phyloP scores from a whole-genome alignment of 2,329 filamentous ascomycete genomes.

The Stenocarpella maydis region DNA sequence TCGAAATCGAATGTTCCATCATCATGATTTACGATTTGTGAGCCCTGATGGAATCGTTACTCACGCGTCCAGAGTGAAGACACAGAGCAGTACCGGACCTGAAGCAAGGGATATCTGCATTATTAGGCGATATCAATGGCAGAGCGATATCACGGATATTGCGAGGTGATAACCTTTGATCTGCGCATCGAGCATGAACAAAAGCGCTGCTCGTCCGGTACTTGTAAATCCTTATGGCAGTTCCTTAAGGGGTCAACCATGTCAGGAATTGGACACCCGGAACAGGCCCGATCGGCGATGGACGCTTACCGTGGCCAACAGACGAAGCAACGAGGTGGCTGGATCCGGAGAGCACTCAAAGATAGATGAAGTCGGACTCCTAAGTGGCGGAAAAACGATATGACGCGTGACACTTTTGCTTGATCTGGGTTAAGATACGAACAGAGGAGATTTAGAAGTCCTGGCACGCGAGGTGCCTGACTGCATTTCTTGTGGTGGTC shows the following conservation, averaged over 20 bases:
- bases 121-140: not conserved
- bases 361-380: too few relatives aligned
- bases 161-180: too few relatives aligned
- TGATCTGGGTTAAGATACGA: too few relatives aligned
- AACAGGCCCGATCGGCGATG: not conserved
- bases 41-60: not conserved
- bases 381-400: not conserved
- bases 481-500: not conserved
- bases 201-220: not conserved
- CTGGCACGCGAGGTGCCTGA: too few relatives aligned
- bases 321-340: not conserved
- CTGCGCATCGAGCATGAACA: not conserved
- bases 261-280: not conserved
- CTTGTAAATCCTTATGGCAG: too few relatives aligned
- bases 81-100: not conserved
- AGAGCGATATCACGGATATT: too few relatives aligned
- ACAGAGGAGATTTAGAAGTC: too few relatives aligned
- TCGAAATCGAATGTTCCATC: too few relatives aligned
- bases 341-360: not conserved
- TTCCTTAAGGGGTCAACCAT: too few relatives aligned
- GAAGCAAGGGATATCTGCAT: not conserved
- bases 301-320: not conserved
- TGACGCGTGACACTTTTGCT: accelerated
- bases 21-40: not conserved
- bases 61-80: not conserved